phyloP scores from a whole-genome alignment of 176 grass and related monocot species.

The Canna indica region DNA sequence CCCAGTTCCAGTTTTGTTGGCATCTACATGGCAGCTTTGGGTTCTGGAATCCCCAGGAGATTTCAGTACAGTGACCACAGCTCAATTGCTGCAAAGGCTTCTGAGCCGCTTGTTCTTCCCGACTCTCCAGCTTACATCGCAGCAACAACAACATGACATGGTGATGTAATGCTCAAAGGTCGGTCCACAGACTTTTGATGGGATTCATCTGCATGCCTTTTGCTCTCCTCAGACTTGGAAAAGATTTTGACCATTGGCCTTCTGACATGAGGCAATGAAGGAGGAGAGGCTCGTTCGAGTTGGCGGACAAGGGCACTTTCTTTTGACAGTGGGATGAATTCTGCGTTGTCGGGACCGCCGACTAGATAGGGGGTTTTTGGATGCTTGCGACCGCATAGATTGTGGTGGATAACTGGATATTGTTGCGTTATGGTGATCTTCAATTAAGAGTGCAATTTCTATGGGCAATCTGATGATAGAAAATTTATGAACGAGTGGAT shows the following conservation, averaged over 20 bases:
- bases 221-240: slow-evolving; percentile 5
- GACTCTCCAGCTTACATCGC: neutral
- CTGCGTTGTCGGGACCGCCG: neutral
- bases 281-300: neutral
- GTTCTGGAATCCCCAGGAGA: slow-evolving; percentile 7
- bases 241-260: neutral
- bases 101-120: neutral
- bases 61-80: slow-evolving; percentile 7
- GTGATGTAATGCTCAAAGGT: neutral
- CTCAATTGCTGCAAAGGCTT: neutral
- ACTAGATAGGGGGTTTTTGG: neutral
- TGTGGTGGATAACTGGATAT: neutral
- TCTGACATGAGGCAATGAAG: neutral
- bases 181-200: neutral
- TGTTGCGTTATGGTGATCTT: no score
- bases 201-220: neutral
- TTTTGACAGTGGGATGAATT: neutral
- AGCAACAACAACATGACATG: neutral
- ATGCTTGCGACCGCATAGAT: neutral
- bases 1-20: neutral
- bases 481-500: no score
- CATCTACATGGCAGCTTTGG: slow-evolving; percentile 4
- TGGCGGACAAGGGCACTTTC: neutral
- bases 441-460: no score
- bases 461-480: no score